These are phyloP conservation scores for Microcos paniculata DNA, from an alignment of 345 rosid species.

Conservation along the genomic window DNA sequence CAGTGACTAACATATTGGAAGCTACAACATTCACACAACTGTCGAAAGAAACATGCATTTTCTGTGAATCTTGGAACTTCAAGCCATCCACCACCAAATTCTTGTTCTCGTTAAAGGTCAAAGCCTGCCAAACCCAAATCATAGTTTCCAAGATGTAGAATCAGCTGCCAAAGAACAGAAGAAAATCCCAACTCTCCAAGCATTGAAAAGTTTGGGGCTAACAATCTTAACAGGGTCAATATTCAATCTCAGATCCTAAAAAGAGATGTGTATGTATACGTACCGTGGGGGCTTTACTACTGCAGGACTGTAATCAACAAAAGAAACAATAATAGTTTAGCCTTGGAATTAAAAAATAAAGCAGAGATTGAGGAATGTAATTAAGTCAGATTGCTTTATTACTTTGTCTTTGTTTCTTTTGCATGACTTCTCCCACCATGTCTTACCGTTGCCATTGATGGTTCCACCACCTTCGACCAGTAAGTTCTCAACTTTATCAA, in stretches of 20 bases:
- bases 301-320: neutral
- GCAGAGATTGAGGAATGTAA: neutral
- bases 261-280: neutral
- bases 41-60: conserved; percentile 62
- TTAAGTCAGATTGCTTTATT: conserved; percentile 1
- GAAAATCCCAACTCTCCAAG: too few relatives aligned
- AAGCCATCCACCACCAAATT: conserved; percentile 45
- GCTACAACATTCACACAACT: conserved; percentile 43
- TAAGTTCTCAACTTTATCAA: conserved; percentile 43
- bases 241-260: too few relatives aligned
- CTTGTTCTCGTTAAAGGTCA: conserved; percentile 55
- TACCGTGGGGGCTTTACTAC: conserved; percentile 4
- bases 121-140: conserved; percentile 41
- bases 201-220: too few relatives aligned
- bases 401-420: conserved; percentile 63
- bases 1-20: conserved; percentile 45
- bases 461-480: conserved; percentile 61
- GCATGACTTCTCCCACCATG: conserved; percentile 92
- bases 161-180: too few relatives aligned
- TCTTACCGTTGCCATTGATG: conserved; percentile 71
- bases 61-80: conserved; percentile 59
- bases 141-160: neutral
- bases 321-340: neutral
- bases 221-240: too few relatives aligned
- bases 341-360: neutral